A percentile compares a stretch with the other conserved stretches of the same genome.
Conservation (phyloP, 495 filamentous ascomycete species). For the Thozetella sp. region DNA sequence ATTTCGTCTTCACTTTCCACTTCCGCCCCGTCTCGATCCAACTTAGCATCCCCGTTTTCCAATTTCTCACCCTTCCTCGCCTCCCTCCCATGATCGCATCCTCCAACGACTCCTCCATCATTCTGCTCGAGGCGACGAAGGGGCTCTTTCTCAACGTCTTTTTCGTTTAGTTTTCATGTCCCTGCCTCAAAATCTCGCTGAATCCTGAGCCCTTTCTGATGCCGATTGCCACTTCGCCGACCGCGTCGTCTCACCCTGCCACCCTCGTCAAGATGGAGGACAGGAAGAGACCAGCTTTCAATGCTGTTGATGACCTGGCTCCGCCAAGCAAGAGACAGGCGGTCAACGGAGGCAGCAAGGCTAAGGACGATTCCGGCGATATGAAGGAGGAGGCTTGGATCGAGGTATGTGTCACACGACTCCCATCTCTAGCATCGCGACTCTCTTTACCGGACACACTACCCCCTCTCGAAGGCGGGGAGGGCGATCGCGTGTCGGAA, state of each 20-base stretch:
- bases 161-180: slow-evolving; percentile 26
- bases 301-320: slow-evolving; percentile 74
- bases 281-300: slow-evolving; percentile 84
- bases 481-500: too few relatives aligned
- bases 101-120: slow-evolving; percentile 1
- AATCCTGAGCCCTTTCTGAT: slow-evolving; percentile 57
- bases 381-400: slow-evolving; percentile 78
- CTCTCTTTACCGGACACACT: slow-evolving; percentile 6
- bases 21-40: slow-evolving; percentile 1
- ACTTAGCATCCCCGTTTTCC: slow-evolving; percentile 1
- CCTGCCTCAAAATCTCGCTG: slow-evolving; percentile 17
- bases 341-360: slow-evolving; percentile 73
- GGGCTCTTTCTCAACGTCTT: slow-evolving; percentile 20
- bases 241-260: slow-evolving; percentile 68
- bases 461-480: too few relatives aligned
- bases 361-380: slow-evolving; percentile 72
- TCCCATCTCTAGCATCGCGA: slow-evolving; percentile 19
- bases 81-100: neutral
- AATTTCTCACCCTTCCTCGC: neutral
- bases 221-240: slow-evolving; percentile 74
- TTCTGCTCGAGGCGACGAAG: neutral
- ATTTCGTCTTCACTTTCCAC: neutral
- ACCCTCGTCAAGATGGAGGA: slow-evolving; percentile 89
- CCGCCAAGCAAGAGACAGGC: slow-evolving; percentile 88
- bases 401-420: slow-evolving; percentile 69